Evolutionary conservation across 139 green algal genomes (phyloP), one percentile per base, ranked within the genome.

Genomic region (Klebsormidium nitens): DNA sequence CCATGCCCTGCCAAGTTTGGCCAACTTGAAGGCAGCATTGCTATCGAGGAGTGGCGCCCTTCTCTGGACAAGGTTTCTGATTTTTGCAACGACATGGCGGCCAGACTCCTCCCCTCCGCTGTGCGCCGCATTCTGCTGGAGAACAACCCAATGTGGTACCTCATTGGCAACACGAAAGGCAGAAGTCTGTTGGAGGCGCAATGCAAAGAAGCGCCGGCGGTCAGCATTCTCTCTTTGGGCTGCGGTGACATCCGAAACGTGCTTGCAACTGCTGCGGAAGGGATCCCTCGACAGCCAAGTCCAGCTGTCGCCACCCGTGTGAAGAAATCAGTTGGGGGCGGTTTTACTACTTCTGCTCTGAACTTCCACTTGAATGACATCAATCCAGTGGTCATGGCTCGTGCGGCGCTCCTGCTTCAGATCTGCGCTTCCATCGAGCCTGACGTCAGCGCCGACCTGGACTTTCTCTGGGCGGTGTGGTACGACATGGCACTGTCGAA

Each of bases 181-280:
- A 52, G 44, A 52, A n/a, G n/a, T n/a, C n/a, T n/a, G n/a, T n/a
- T n/a, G n/a, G n/a, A n/a, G n/a, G n/a, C n/a, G n/a, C n/a, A n/a
- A n/a, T n/a, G n/a, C n/a, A n/a, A 52, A 52, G 19, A 19, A 52
- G 17, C 17, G 44, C 44, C 44, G 19, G 44, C 44, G 17, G 44
- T 17, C 17, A 19, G 44, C 44, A 17, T 52, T 52, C 17, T 52
- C 19, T 19, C 44, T n/a, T n/a, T 52, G 17, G 44, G 44, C 44
- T 52, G 44, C 44, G 44, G 44, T 28, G 44, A 52, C 44, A 52
- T 52, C 19, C 44, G 44, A 17, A 52, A 52, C 44, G 44, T 52
- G 44, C 44, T 52, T 52, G 44, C 44, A 52, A 52, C 44, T 52
- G 19, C 17, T 52, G 44, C 19, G 17, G 44, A 52, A n/a, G n/a